Base-by-base conservation (phyloP, 495 filamentous ascomycete genomes). In the Astrothelium subdiscretum region DNA sequence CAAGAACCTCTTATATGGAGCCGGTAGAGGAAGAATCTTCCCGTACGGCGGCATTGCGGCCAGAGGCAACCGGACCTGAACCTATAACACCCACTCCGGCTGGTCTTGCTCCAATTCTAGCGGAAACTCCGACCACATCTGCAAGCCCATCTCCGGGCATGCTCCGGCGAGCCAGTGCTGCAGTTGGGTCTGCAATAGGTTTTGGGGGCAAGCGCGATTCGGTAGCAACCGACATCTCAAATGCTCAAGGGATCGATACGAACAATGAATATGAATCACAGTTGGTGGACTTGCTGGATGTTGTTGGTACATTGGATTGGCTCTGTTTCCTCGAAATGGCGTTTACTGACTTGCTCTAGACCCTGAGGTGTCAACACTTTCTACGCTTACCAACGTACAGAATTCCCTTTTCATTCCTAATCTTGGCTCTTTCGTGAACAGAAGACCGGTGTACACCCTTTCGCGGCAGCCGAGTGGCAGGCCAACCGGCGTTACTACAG, bases 371-470 rank as follows among this genome's bases (percentile, higher is more conserved):
- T 27, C 63, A 10, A 68, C 68, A 3, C 54, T 70, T 20, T 62
- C 66, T 18, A 70, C 68, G 3, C 62, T 70, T 8, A 70, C 63
- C 12, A 70, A 70, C 38, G 66, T 70, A 5, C 68, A 70, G 48
- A 70, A 70, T 42, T 70, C 68, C 5, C 66, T 70, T 11, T 70
- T 70, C 59, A 51, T 70, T 5, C 68, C 68, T 10, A 59, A 70
- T 60, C 61, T 70, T 22, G 68, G 73, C 5, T 57, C 63, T 32
- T 68, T 62, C 20, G 52, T 91, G 20, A 91, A 91, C 65, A 80
- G 88, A 27, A 77, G 81, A 64, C 88, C 88, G 29, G 90, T 87
- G 1, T 92, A 90, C 66, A 83, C 80, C 31, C 77, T 91, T n/a
- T 83, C 86, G 1, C 79, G 79, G 22, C 73, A 73, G 0, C 75